Evolutionary conservation across 306 rosid genomes (phyloP), one percentile per base, ranked within the genome.

Genomic region (Vigna unguiculata): DNA sequence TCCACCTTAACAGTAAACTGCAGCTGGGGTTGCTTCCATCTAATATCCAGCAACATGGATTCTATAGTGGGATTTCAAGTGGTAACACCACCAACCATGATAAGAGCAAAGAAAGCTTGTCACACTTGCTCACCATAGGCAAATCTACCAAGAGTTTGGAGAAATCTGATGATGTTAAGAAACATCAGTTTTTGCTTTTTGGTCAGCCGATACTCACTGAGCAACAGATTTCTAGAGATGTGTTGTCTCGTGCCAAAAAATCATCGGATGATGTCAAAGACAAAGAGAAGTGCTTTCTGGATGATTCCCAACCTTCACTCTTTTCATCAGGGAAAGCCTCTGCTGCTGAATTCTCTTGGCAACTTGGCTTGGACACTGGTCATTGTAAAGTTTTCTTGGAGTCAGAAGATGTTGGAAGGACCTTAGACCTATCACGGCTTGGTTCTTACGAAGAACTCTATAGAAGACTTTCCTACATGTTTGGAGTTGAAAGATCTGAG

Each of bases 321-420:
- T 77, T 71, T 70, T 80, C 90, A 14, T 79, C 88, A 16, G 86
- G 85, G 19, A 88, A 90, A 61, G 78, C 85, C 69, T 81, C 88
- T 38, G 52, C 66, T 60, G 54, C 87, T 9, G 91, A 89, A 71
- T 78, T 90, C 79, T 57, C 91, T 78, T 86, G 95, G 91, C 80
- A 79, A 64, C 80, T 85, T 45, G 97, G 90, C 40, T 51, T 88
- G 71, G 96, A 91, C 46, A 90, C 86, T 0, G 95, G 97, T 78
- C 98, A 88, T 77, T 95, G 98, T 78, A 92, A 95, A 84, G 98
- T 95, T 5, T 95, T 92, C 78, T 64, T 90, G 96, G 97, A 95
- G 75, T 92, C 97, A 0, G 97, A 95, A 80, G 97, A 95, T 28
- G 95, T 95, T 21, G 97, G 98, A 48, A 85, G 96, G 41, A 92